Evolutionary conservation across 352 stramenopile genomes (phyloP), one percentile per base, ranked within the genome.

Genomic region (Globisporangium spiculum): DNA sequence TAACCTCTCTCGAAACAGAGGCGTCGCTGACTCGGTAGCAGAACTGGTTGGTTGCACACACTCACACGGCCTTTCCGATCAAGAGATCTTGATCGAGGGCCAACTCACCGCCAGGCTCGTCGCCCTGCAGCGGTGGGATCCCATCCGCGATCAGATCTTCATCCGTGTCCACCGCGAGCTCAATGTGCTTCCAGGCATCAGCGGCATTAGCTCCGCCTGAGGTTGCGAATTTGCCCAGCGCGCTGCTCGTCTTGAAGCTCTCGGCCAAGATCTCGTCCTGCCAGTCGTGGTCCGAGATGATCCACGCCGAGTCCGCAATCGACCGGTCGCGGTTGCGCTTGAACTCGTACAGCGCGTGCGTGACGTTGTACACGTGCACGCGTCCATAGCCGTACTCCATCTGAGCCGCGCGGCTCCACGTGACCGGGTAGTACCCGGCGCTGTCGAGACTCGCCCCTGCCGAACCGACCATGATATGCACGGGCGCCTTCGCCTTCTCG

Each of bases 241-340:
- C 14, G 41, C 22, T 48, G 7, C 16, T 18, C 18, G 20, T 20
- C 32, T 50, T 30, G 22, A 32, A 41, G 20, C 18, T 27, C 56
- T 62, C 32, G 22, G 22, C 12, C 5, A 62, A 27, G 20, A 62
- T 62, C 30, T 50, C 56, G 14, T 62, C 56, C 30, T 62, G 30
- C 58, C 41, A 48, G 41, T 48, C 41, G 41, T 48, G 41, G 14
- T 48, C 41, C 14, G 41, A 48, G 41, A 48, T 48, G 41, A 48
- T 48, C 41, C 41, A 48, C 41, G 41, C 41, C 41, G 41, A n/a
- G 41, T 48, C 41, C 41, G 41, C 41, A 5, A 48, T 48, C 41
- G 41, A 48, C 41, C 14, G 41, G 41, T 48, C 41, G 4, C 41
- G 41, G 41, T 48, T 48, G 41, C 41, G 41, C 41, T 48, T 48